Evolutionary conservation across 2,329 filamentous ascomycete species (phyloP).

Genomic region (Fusarium dlaminii): DNA sequence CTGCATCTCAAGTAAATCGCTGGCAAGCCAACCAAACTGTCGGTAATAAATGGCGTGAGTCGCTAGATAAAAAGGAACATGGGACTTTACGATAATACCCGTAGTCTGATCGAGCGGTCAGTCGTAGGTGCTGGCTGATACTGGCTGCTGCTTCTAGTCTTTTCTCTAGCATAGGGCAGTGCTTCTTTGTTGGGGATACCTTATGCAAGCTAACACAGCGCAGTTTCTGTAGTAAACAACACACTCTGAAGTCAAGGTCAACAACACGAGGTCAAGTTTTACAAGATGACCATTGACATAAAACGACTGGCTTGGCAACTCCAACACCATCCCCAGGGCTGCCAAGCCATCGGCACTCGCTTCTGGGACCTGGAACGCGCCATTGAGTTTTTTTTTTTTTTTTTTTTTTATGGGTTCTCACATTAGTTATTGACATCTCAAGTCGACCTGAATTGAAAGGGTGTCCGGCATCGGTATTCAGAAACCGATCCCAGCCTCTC

Average conservation of each 20-base stretch:
- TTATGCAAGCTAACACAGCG: not conserved
- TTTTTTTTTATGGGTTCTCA: not conserved
- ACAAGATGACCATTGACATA: not conserved
- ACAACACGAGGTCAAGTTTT: not conserved
- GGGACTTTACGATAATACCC: conserved; percentile 15
- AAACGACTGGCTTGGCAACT: not conserved
- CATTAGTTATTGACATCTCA: not conserved
- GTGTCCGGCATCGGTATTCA: conserved; percentile 16
- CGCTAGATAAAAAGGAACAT: conserved; percentile 13
- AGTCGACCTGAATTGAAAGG: not conserved
- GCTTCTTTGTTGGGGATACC: conserved; percentile 8
- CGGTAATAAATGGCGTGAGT: not conserved
- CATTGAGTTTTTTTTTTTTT: conserved; percentile 23
- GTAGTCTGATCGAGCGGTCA: conserved; percentile 23
- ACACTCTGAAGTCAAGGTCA: not conserved
- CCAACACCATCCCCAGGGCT: not conserved
- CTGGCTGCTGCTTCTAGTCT: not conserved
- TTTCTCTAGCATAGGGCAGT: conserved; percentile 11
- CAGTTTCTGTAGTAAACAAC: not conserved
- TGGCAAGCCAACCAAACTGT: not conserved
- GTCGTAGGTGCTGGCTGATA: not conserved
- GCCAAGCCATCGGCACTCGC: not conserved
- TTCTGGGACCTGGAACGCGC: not conserved
- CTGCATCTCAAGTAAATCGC: not conserved
- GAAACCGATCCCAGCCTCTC: conserved; percentile 2